Percentiles rank a stretch among this genome's conserved stretches.
These are phyloP conservation scores for Gnomoniopsis sp. DNA, from an alignment of 2,329 filamentous ascomycete species.

Conservation along the genomic window DNA sequence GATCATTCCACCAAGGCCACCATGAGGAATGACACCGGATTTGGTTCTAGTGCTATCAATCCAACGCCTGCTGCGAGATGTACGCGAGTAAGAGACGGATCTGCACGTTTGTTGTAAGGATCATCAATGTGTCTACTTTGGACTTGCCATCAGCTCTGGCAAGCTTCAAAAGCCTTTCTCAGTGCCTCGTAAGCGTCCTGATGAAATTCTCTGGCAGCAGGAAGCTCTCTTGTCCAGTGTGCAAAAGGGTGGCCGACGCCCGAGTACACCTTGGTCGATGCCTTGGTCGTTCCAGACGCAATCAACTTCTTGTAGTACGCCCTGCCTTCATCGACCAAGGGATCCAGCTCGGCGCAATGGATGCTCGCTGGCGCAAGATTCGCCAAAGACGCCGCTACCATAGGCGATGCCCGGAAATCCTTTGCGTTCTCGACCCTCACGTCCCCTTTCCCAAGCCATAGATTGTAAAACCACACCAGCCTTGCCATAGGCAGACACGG, in stretches of 20 bases:
- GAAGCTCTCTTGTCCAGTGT: constrained; percentile 31
- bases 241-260: constrained; percentile 34
- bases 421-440: constrained; percentile 25
- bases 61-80: constrained; percentile 31
- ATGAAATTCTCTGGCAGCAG: constrained; percentile 30
- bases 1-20: too few species aligned
- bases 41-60: constrained; percentile 9
- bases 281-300: constrained; percentile 24
- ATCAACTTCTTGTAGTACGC: constrained; percentile 30
- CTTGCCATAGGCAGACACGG: constrained; percentile 32
- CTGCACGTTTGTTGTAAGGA: neutral
- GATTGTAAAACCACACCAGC: constrained; percentile 34
- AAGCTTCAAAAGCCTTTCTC: constrained; percentile 22
- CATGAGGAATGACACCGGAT: too few species aligned
- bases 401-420: constrained; percentile 31
- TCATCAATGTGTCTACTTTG: neutral
- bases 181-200: constrained; percentile 29
- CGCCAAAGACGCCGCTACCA: constrained; percentile 30
- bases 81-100: neutral
- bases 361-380: constrained; percentile 32
- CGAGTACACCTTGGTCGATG: constrained; percentile 32
- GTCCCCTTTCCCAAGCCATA: constrained; percentile 32
- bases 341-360: constrained; percentile 32
- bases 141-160: neutral
- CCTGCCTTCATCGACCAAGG: constrained; percentile 29